Evolutionary conservation across 1,284 basidiomycete species (phyloP), one percentile per base, ranked within the genome.

Genomic region (Trichosporon ovoides): DNA sequence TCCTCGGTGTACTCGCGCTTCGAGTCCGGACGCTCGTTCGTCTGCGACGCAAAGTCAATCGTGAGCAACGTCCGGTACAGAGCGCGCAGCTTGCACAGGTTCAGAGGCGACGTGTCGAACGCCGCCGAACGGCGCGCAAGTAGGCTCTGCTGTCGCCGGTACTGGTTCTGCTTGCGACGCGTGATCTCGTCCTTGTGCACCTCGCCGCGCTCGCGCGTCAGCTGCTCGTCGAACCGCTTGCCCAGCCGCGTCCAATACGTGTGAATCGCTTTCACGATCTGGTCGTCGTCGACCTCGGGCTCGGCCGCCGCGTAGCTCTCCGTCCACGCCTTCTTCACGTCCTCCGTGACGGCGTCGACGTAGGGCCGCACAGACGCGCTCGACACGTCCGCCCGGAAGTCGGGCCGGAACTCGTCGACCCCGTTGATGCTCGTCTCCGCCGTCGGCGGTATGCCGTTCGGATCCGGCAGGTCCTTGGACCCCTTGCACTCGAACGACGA

Each of bases 1-100:
- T 74, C 68, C 16, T 63, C 62, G 4, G 74, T 70, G 59, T 76
- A 75, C n/a, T 58, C 56, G 36, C 74, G 55, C 16, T 63, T 66
- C 14, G 67, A 66, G 54, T 75, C 72, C 0, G 74, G 73, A 1
- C 68, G 63, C 53, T 76, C 73, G 50, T 70, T 68, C 13, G 73
- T 76, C 31, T 65, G 61, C 10, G 69, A 52, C 7, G 72, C 70
- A 59, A 76, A 76, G 61, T 76, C 74, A 55, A 75, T 71, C 1
- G 73, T 76, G 19, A 76, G 66, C 10, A 76, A 67, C 3, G 74
- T 75, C n/a, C 72, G 69, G 57, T 76, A 76, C 19, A 74, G 62
- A 2, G 73, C 67, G 5, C 74, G 68, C 20, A 75, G 63, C 50
- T 67, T 68, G 66, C 73, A 74, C 19, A 65, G 57, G 58, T 74